These are phyloP conservation scores for Ophiocytium majus DNA, from an alignment of 352 stramenopile genomes.

Conservation along the genomic window DNA sequence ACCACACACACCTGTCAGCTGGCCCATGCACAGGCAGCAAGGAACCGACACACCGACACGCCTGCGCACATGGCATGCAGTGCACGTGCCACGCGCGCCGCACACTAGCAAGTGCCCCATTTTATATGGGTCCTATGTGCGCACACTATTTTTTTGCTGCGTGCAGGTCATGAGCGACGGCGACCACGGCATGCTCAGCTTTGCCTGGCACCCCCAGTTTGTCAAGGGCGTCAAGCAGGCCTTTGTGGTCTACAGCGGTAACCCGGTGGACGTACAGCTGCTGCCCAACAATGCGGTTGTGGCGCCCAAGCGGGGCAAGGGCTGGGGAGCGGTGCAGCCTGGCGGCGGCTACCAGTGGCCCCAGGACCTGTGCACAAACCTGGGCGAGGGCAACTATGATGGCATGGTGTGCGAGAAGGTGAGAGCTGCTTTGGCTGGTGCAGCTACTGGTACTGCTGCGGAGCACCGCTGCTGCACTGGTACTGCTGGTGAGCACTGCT, in stretches of 20 bases:
- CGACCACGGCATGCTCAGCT: conserved; percentile 7
- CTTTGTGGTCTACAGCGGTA: neutral
- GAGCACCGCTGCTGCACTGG: too few relatives aligned
- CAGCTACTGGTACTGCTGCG: too few relatives aligned
- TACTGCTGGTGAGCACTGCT: too few relatives aligned
- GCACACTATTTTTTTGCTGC: too few relatives aligned
- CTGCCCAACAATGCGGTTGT: conserved; percentile 13
- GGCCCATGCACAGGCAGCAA: too few relatives aligned
- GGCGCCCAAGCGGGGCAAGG: neutral
- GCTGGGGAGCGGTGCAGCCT: neutral
- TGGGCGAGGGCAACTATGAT: neutral
- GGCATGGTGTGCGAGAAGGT: conserved; percentile 16
- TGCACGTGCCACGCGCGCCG: too few relatives aligned
- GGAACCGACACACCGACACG: too few relatives aligned
- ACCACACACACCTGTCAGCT: too few relatives aligned
- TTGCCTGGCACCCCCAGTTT: neutral
- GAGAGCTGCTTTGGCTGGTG: too few relatives aligned
- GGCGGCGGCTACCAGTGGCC: conserved; percentile 17
- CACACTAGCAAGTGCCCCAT: too few relatives aligned
- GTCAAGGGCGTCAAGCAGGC: conserved; percentile 1
- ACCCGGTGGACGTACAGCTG: neutral
- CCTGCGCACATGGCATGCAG: too few relatives aligned
- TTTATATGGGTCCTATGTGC: too few relatives aligned
- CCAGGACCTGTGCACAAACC: neutral
- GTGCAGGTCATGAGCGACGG: conserved; percentile 9